A percentile compares a stretch with the other conserved stretches of the same genome.
phyloP scores from a whole-genome alignment of 768 basidiomycete species.

The Boletus edulis region DNA sequence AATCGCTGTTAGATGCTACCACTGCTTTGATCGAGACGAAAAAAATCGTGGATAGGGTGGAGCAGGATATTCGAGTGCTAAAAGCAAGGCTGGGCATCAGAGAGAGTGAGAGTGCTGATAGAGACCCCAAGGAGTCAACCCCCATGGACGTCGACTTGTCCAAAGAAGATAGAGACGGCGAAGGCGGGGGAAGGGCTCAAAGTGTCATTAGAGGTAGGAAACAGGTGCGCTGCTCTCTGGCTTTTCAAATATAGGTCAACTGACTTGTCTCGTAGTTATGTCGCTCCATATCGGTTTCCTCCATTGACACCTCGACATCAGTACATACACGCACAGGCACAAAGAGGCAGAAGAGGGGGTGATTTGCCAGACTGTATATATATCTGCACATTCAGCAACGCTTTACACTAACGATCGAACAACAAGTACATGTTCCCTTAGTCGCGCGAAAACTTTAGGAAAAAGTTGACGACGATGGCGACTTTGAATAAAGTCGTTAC shows the following conservation, averaged over 20 bases:
- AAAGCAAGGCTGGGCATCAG: conserved; percentile 58
- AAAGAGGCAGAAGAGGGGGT: conserved; percentile 59
- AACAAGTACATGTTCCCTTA: conserved; percentile 10
- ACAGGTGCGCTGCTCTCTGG: conserved; percentile 37
- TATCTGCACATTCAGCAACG: conserved; percentile 1
- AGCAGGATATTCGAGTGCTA: conserved; percentile 77
- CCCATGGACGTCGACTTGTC: conserved; percentile 53
- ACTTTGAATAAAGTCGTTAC: conserved; percentile 40
- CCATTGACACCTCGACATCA: conserved; percentile 65
- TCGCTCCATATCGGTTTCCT: conserved; percentile 72
- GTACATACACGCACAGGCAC: conserved; percentile 47
- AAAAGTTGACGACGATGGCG: conserved; percentile 82
- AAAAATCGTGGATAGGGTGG: conserved; percentile 79
- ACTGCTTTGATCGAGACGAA: conserved; percentile 83
- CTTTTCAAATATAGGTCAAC: neutral
- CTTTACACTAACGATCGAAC: conserved; percentile 13
- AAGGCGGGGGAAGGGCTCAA: conserved; percentile 56
- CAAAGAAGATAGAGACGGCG: conserved; percentile 26
- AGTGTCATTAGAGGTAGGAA: conserved; percentile 66
- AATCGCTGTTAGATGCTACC: conserved; percentile 70
- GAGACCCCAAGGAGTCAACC: conserved; percentile 38
- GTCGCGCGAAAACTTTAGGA: conserved; percentile 66
- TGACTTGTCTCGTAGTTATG: conserved; percentile 39
- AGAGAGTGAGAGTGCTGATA: conserved; percentile 42
- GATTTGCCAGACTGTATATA: conserved; percentile 8